Percentiles rank a stretch among this genome's conserved stretches.
Conservation (phyloP, 768 basidiomycete genomes). For the Paxillus involutus region DNA sequence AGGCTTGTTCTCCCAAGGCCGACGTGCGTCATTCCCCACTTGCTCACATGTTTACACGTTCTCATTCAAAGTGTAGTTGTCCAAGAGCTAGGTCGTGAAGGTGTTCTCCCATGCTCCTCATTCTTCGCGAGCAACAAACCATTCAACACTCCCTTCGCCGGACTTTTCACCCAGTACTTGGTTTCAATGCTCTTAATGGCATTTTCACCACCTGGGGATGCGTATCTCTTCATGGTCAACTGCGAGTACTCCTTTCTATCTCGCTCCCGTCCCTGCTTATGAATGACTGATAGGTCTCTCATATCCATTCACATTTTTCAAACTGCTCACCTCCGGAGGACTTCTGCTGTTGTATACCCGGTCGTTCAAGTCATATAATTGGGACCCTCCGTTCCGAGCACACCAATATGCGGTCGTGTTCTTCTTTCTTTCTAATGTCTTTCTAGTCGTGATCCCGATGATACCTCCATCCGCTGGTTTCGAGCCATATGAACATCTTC, state of each 20-base stretch:
- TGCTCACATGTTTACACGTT: neutral
- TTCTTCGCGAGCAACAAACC: constrained; percentile 74
- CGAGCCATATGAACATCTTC: constrained; percentile 54
- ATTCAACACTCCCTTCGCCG: constrained; percentile 64
- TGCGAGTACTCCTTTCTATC: constrained; percentile 37
- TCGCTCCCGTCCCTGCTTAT: neutral
- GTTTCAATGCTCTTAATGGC: constrained; percentile 56
- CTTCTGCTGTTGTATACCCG: constrained; percentile 59
- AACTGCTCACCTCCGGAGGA: constrained; percentile 59
- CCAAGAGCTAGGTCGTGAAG: constrained; percentile 74
- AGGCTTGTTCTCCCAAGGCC: constrained; percentile 62
- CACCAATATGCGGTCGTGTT: constrained; percentile 47
- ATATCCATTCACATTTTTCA: constrained; percentile 58
- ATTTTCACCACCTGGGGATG: constrained; percentile 67
- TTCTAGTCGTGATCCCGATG: constrained; percentile 60
- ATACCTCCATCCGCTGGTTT: constrained; percentile 57
- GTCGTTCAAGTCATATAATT: constrained; percentile 42
- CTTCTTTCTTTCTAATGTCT: constrained; percentile 66
- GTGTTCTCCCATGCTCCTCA: constrained; percentile 61
- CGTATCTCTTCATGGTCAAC: constrained; percentile 69
- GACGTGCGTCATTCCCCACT: constrained; percentile 43
- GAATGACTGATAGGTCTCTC: constrained; percentile 44
- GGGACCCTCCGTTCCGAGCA: constrained; percentile 67
- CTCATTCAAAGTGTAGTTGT: constrained; percentile 43
- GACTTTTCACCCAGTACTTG: constrained; percentile 61